These are phyloP conservation scores for Podochytrium sp. DNA, from an alignment of 192 early-diverging fungal genomes.

Conservation along the genomic window DNA sequence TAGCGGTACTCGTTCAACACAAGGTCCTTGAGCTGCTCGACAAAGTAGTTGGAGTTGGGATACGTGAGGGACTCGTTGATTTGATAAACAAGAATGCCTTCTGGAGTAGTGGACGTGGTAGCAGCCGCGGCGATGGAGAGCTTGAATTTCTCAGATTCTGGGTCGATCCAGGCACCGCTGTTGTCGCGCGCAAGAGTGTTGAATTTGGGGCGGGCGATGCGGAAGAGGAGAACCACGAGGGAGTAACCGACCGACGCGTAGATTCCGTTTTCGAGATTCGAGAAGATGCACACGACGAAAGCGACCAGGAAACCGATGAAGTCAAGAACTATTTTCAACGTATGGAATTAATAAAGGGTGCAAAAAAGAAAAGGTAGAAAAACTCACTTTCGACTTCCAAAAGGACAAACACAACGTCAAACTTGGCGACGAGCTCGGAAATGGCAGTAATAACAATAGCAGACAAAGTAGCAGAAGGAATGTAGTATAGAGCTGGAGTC, in stretches of 20 bases:
- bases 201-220: constrained; percentile 72
- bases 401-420: constrained; percentile 59
- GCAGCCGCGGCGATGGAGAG: not conserved
- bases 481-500: constrained; percentile 85
- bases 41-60: constrained; percentile 67
- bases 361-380: no score
- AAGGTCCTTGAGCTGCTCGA: constrained; percentile 29
- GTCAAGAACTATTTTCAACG: constrained; percentile 69
- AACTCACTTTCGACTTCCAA: not conserved
- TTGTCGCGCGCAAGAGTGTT: constrained; percentile 41
- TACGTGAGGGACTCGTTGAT: constrained; percentile 69
- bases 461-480: constrained; percentile 77
- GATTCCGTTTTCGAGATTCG: constrained; percentile 77
- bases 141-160: not conserved
- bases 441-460: constrained; percentile 91
- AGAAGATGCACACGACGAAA: constrained; percentile 63
- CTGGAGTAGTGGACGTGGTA: constrained; percentile 36
- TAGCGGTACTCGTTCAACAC: constrained; percentile 31
- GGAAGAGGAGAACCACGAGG: constrained; percentile 74
- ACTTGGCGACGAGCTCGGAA: constrained; percentile 72
- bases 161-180: constrained; percentile 40
- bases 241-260: constrained; percentile 77
- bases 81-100: constrained; percentile 72
- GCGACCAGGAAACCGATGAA: constrained; percentile 57
- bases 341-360: constrained; percentile 47